Evolutionary conservation across 768 basidiomycete species (phyloP).

Genomic region (Lactifluus pinguis): DNA sequence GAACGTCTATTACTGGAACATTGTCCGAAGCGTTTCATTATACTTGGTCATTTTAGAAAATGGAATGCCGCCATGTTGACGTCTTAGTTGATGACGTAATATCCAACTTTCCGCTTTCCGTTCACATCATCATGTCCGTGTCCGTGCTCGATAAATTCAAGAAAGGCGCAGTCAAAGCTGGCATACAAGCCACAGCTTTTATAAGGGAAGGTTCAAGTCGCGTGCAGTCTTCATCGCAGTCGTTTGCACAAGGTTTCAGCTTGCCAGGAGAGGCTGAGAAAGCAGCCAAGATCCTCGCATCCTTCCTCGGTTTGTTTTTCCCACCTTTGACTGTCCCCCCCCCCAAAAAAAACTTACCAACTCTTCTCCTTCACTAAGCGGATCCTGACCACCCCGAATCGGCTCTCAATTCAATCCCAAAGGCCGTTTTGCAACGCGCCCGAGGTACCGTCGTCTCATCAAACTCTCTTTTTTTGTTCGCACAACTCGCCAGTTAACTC

Average conservation of each 20-base stretch:
- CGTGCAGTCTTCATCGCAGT: conserved; percentile 64
- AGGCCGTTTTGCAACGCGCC: conserved; percentile 81
- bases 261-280: conserved; percentile 92
- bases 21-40: too few species aligned
- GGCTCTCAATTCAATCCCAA: conserved; percentile 90
- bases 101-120: not conserved
- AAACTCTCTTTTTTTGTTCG: not conserved
- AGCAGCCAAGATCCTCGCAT: conserved; percentile 82
- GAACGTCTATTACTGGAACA: too few species aligned
- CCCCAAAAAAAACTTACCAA: not conserved
- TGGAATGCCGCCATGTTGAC: not conserved
- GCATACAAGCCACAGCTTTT: conserved; percentile 71
- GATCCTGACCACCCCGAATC: conserved; percentile 82
- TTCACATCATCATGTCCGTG: conserved; percentile 27
- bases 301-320: conserved; percentile 67
- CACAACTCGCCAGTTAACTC: not conserved
- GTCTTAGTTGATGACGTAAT: not conserved
- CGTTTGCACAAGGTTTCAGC: conserved; percentile 77
- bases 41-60: too few species aligned
- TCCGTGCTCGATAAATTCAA: conserved; percentile 73
- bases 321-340: not conserved
- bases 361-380: conserved; percentile 37
- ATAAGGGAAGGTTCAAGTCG: conserved; percentile 56
- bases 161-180: conserved; percentile 72
- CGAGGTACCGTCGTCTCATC: conserved; percentile 45